Base-by-base conservation (phyloP, 768 basidiomycete species). In the Pleurotus eryngii region DNA sequence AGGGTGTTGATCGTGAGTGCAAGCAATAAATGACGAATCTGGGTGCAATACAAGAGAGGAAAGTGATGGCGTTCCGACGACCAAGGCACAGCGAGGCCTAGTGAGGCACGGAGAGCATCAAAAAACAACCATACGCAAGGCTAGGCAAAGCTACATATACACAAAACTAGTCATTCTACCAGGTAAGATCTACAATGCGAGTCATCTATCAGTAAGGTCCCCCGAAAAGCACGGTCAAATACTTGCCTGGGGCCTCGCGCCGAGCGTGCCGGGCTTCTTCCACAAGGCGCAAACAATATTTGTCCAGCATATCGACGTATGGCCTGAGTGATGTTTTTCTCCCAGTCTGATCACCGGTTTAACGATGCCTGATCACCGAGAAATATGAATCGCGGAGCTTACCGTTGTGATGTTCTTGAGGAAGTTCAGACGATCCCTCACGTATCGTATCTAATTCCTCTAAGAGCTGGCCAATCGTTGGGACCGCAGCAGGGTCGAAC, bases 281-380 rank as follows among this genome's bases (percentile, higher is more conserved):
- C 83, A 87, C 82, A 26, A 89, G 68, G 27, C 67, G 65, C 37
- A 68, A 57, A 12, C 77, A 81, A 68, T 98, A 92, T 65, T 79
- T 80, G 59, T 98, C 91, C 61, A 98, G 72, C 76, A 97, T 83
- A 46, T 95, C 89, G 42, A 99, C 85, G 64, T 95, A 98, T 18
- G 89, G 89, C 66, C 84, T 90, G 58, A 99, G 72, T 4, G 90
- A 90, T 14, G 97, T 98, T 56, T 56, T 83, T 81, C 62, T 89
- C 84, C 90, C 93, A 97, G 64, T 90, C 90, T 84, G 30, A 42
- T 26, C 18, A 20, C 39, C 17, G 47, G 58, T 35, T 38, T 46
- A 57, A 49, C 35, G 53, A 38, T 14, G 46, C 56, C 55, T 55
- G 46, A 22, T 42, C 45, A 7, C 14, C 46, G 24, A 24, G 6